Percentiles rank a stretch among this genome's conserved stretches.
These are phyloP conservation scores for Nitzschia putrida DNA, from an alignment of 108 stramenopile species.

Conservation along the genomic window DNA sequence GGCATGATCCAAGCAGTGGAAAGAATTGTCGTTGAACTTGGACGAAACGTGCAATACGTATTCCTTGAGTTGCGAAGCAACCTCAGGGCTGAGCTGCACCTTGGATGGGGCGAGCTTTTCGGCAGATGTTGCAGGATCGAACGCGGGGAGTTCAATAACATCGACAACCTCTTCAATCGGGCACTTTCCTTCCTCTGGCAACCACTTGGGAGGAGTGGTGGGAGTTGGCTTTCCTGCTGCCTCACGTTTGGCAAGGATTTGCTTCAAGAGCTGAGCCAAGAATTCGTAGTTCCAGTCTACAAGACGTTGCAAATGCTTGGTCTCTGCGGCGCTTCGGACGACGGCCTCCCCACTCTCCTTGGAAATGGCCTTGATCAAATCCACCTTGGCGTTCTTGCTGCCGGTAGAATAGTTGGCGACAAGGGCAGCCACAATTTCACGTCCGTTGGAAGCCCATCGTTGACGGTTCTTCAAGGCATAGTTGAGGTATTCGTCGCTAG, in stretches of 20 bases:
- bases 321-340: neutral
- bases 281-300: slow-evolving; percentile 46
- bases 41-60: slow-evolving; percentile 49
- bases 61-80: slow-evolving; percentile 34
- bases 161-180: slow-evolving; percentile 18
- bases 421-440: slow-evolving; percentile 42
- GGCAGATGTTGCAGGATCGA: slow-evolving; percentile 4
- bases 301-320: slow-evolving; percentile 30
- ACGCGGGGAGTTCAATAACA: slow-evolving; percentile 11
- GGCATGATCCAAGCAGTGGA: slow-evolving; percentile 55
- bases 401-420: slow-evolving; percentile 17
- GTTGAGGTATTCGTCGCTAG: slow-evolving; percentile 37
- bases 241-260: slow-evolving; percentile 33
- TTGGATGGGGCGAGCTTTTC: neutral
- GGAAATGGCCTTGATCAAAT: slow-evolving; percentile 22
- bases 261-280: slow-evolving; percentile 23
- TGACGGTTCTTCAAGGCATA: slow-evolving; percentile 35
- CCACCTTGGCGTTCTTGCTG: slow-evolving; percentile 12
- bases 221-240: slow-evolving; percentile 2
- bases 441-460: slow-evolving; percentile 53
- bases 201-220: neutral
- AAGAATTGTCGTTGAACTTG: slow-evolving; percentile 47
- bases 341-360: slow-evolving; percentile 19
- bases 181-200: slow-evolving; percentile 10
- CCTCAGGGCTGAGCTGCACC: neutral